Evolutionary conservation across 2,329 filamentous ascomycete species (phyloP), one percentile per base, ranked within the genome.

Genomic region (Colletotrichum euphorbiae): DNA sequence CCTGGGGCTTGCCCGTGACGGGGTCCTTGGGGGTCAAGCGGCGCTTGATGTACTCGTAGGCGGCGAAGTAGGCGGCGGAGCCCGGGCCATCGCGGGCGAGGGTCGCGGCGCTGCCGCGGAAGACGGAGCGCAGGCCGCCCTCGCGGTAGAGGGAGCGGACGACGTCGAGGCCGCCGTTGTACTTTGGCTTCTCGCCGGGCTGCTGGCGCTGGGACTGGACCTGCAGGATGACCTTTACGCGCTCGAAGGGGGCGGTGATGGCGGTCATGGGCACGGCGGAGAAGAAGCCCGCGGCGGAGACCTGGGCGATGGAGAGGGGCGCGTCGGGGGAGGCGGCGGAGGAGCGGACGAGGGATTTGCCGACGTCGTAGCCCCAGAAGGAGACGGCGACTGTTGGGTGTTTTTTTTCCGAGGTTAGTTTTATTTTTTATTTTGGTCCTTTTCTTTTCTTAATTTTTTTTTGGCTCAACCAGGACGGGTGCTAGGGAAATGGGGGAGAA

Each of bases 241-340:
- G 95, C 86, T 99, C 96, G 79, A 99, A 98, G 69, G 96, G 96
- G 4, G 96, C 96, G n/a, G 96, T 98, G 83, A 99, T 98, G 80
- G 93, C 82, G 4, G 96, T 99, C 93, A 97, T 97, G 75, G 96
- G 96, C 69, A 99, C 92, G 69, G 96, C 96, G 77, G 93, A 97
- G 88, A 99, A 97, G 89, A 98, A 98, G 71, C 96, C 96, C 13
- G 96, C 96, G 40, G 93, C 88, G 38, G 93, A 96, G 81, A 97
- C 90, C 80, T 99, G 96, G 48, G 85, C 91, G 76, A 98, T 94
- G 67, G 90, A 89, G 82, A 93, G 93, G 59, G 87, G 84, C 72
- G 90, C 84, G 60, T 91, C 89, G 21, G 84, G 85, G 67, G 90
- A 89, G 15, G 86, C 85, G 38, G 90, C 90, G 73, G 91, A 80